Percentiles rank a stretch among this genome's conserved stretches.
These are phyloP conservation scores for Dendrobium officinale DNA, from an alignment of 106 monocot species.

Conservation along the genomic window DNA sequence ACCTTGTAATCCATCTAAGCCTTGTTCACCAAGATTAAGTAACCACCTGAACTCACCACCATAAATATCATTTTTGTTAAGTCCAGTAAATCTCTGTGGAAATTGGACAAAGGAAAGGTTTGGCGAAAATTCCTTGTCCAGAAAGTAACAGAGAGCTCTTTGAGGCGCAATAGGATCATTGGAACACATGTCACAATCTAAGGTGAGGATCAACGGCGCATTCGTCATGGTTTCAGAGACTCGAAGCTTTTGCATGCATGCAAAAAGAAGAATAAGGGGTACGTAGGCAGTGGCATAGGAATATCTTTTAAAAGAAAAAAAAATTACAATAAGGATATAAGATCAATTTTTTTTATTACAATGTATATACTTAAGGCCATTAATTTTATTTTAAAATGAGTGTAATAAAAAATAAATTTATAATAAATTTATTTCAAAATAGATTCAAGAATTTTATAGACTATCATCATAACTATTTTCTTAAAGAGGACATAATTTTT, in stretches of 20 bases:
- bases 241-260: slow-evolving; percentile 30
- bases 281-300: no score
- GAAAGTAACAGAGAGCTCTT: slow-evolving; percentile 97
- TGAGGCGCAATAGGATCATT: slow-evolving; percentile 72
- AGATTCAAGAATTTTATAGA: no score
- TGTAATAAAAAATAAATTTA: no score
- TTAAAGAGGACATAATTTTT: no score
- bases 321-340: no score
- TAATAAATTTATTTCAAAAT: no score
- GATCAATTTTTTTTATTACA: no score
- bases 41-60: slow-evolving; percentile 85
- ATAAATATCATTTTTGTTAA: slow-evolving; percentile 89
- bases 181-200: slow-evolving; percentile 74
- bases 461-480: no score
- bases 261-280: slow-evolving; percentile 13
- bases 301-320: no score
- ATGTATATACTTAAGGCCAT: no score
- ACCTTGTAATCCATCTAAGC: slow-evolving; percentile 82
- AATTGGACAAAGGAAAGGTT: slow-evolving; percentile 86
- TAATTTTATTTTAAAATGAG: no score
- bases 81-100: slow-evolving; percentile 83
- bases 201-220: slow-evolving; percentile 90
- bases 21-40: slow-evolving; percentile 91
- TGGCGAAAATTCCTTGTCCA: slow-evolving; percentile 58
- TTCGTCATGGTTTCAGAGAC: slow-evolving; percentile 87